Evolutionary conservation across 2,329 filamentous ascomycete genomes (phyloP).

Genomic region (Hypomyces rosellus): DNA sequence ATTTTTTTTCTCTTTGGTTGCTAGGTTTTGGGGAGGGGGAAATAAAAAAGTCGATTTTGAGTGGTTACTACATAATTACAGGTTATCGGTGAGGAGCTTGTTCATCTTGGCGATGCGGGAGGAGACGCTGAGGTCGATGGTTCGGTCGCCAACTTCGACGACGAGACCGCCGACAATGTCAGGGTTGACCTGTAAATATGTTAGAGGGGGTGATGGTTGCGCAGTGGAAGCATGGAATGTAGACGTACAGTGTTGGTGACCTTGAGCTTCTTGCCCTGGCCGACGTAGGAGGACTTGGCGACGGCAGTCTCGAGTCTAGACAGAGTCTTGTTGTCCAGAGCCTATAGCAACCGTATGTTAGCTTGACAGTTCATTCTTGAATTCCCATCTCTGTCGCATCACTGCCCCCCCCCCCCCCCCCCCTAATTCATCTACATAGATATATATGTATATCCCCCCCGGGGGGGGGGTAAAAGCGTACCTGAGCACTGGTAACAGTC

Average conservation of each 20-base stretch:
- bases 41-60: no score
- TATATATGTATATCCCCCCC: background rate
- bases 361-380: background rate
- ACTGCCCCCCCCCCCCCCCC: background rate
- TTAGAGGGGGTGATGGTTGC: background rate
- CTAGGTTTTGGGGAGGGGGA: no score
- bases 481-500: conserved; percentile 81
- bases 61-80: conserved; percentile 51
- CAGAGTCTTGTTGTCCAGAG: conserved; percentile 82
- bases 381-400: background rate
- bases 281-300: conserved; percentile 80
- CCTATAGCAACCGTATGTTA: conserved; percentile 39
- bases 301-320: conserved; percentile 80
- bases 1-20: no score
- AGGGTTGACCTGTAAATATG: conserved; percentile 67
- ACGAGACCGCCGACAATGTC: conserved; percentile 91
- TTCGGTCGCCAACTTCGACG: conserved; percentile 95
- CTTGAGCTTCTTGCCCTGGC: conserved; percentile 95
- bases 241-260: conserved; percentile 74
- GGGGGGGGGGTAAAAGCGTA: conserved; percentile 46
- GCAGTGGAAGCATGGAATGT: background rate
- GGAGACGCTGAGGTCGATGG: conserved; percentile 94
- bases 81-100: conserved; percentile 92
- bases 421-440: background rate
- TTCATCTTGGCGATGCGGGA: conserved; percentile 96